Percentiles rank a stretch among this genome's conserved stretches.
Evolutionary conservation across 106 monocot species (phyloP).

Genomic region (Phalaenopsis equestris): DNA sequence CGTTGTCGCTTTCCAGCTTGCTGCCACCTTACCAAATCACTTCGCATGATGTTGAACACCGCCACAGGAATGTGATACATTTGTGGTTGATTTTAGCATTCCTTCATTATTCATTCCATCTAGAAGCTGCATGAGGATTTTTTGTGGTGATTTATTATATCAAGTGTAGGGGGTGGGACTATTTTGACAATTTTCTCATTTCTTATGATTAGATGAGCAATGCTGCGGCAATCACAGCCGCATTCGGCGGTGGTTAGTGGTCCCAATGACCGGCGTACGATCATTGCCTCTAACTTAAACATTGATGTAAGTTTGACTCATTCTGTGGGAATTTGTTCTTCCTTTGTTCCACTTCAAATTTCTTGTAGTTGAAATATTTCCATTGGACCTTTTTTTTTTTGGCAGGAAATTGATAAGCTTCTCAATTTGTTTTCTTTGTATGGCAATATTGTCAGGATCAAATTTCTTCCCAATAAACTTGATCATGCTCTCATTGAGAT

Average conservation of each 20-base stretch:
- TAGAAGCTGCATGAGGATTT: not conserved
- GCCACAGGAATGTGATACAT: not conserved
- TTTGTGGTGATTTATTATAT: not conserved
- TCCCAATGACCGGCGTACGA: constrained; percentile 17
- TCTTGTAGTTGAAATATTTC: not conserved
- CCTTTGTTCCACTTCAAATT: not conserved
- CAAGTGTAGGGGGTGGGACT: too few relatives aligned
- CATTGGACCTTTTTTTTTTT: not conserved
- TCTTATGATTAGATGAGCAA: constrained; percentile 10
- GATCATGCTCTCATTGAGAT: constrained; percentile 96
- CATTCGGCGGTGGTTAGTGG: constrained; percentile 17
- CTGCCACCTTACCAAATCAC: too few relatives aligned
- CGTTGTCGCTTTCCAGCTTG: too few relatives aligned
- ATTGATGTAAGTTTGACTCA: constrained; percentile 9
- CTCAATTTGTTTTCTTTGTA: constrained; percentile 90
- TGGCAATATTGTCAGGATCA: constrained; percentile 87
- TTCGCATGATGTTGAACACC: too few relatives aligned
- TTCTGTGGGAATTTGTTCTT: not conserved
- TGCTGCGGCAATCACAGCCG: constrained; percentile 18
- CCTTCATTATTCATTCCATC: not conserved
- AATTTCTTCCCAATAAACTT: constrained; percentile 84
- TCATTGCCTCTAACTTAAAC: constrained; percentile 18
- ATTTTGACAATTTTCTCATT: too few relatives aligned
- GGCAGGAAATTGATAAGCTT: constrained; percentile 86
- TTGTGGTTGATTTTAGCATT: not conserved